Evolutionary conservation across 495 filamentous ascomycete genomes (phyloP), one percentile per base, ranked within the genome.

Genomic region (Talaromyces thailandensis): DNA sequence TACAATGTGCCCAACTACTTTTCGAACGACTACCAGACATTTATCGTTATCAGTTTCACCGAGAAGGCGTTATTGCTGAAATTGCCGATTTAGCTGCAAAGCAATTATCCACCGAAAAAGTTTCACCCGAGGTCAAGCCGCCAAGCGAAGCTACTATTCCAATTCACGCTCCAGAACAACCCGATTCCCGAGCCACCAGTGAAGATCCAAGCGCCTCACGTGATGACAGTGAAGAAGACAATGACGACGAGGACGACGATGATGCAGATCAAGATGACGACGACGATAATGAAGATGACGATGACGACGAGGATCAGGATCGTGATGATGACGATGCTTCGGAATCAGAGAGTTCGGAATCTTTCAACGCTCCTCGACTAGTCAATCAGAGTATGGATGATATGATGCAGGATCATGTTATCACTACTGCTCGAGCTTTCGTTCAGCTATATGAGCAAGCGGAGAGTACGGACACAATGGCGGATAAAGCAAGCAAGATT

Each of bases 11-110:
- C 1, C 92, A 98, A 71, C 75, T 98, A 2, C 78, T 99, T 2
- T 81, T 97, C 67, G 85, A 87, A 64, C 87, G 95, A 16, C 74
- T 98, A 11, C 89, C 90, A 55, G 76, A 85, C 28, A 89, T 98
- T 35, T 99, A 99, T 70, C 89, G 90, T 43, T 91, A 96, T 68
- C 95, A 98, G 66, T 96, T 99, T 67, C 94, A 99, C 69, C 89
- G 95, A 5, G 95, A 99, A 74, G 95, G 95, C 43, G 94, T 99
- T 21, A 93, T 99, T 66, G 81, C 89, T 0, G 95, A 98, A 71
- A 93, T 98, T 57, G 72, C 82, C 45, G 95, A 94, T 70, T 76
- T 98, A 26, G 84, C 91, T 0, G 76, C 81, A 62, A 74, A 75
- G 6, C 71, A 76, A 12, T 70, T 81, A 11, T 81, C 81, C n/a